Evolutionary conservation across 2,329 filamentous ascomycete genomes (phyloP).

Genomic region (Apiospora kogelbergensis): DNA sequence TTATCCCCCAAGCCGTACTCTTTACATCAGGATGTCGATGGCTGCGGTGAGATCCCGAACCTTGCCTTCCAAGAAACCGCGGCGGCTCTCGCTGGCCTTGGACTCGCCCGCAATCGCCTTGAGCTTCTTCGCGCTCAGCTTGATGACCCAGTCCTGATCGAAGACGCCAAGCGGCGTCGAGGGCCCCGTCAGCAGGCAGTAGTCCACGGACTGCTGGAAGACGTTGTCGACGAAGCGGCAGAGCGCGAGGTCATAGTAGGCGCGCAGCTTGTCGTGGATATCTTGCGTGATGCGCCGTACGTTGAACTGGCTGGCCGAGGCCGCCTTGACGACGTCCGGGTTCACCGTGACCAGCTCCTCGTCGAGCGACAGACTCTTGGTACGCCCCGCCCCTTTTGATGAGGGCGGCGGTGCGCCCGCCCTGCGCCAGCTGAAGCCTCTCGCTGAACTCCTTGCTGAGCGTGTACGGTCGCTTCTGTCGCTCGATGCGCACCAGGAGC

Average conservation of each 20-base stretch:
- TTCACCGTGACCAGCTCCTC: background rate
- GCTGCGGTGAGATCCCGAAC: slow-evolving; percentile 25
- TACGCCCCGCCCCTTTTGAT: slow-evolving; percentile 17
- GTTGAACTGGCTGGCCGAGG: slow-evolving; percentile 21
- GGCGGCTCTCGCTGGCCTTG: slow-evolving; percentile 18
- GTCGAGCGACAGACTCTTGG: background rate
- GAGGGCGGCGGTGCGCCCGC: background rate
- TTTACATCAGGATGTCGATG: slow-evolving; percentile 21
- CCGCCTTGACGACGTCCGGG: background rate
- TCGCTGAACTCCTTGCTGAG: slow-evolving; percentile 27
- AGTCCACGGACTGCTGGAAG: slow-evolving; percentile 30
- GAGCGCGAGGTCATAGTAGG: slow-evolving; percentile 34
- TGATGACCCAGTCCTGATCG: slow-evolving; percentile 31
- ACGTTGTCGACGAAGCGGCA: slow-evolving; percentile 37
- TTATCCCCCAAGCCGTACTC: background rate
- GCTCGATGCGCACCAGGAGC: slow-evolving; percentile 28
- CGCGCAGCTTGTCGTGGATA: slow-evolving; percentile 31
- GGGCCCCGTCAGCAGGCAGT: slow-evolving; percentile 25
- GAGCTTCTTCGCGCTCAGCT: slow-evolving; percentile 22
- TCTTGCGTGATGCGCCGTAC: slow-evolving; percentile 23
- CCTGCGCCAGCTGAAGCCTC: slow-evolving; percentile 10
- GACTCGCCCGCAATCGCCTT: slow-evolving; percentile 27
- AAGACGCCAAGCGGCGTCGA: slow-evolving; percentile 29
- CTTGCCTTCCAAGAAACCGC: slow-evolving; percentile 23
- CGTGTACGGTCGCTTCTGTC: slow-evolving; percentile 29